Base-by-base conservation (phyloP, 2,329 filamentous ascomycete genomes). In the Lecanicillium sp. region DNA sequence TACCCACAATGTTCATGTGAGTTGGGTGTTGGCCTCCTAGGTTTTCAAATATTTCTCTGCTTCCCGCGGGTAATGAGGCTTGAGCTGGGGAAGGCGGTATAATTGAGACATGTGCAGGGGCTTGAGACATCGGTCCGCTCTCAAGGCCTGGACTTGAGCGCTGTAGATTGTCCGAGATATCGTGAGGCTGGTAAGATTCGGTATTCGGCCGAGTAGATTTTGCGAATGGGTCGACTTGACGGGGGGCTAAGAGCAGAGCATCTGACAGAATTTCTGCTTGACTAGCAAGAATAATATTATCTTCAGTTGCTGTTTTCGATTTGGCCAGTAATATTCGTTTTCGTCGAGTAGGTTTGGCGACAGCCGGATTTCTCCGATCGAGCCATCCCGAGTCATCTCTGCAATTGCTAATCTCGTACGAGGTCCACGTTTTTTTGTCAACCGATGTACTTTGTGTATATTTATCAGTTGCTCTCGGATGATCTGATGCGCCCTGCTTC, bases 1-100 rank as follows among this genome's bases (percentile, higher is more conserved):
- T 55, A 19, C 54, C 49, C 17, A 51, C 56, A 9, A 63, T 15
- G 5, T 38, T 14, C 11, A 32, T 24, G 19, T 38, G 39, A 15
- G 19, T 19, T 11, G 24, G 14, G 5, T 39, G 32, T 20, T 37
- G 37, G 5, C 11, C 24, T 10, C 26, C 20, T 9, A 8, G 29
- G 19, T 14, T 32, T 20, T 35, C 29, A 7, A 9, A 11, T 4
- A 12, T 15, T n/a, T 41, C 27, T 29, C 26, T 41, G 12, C n/a
- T n/a, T n/a, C n/a, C n/a, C n/a, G n/a, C n/a, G n/a, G n/a, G n/a
- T n/a, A n/a, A n/a, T n/a, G n/a, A n/a, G n/a, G n/a, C n/a, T n/a
- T n/a, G n/a, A n/a, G n/a, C n/a, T n/a, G n/a, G n/a, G n/a, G n/a
- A n/a, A n/a, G n/a, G n/a, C n/a, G n/a, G n/a, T n/a, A n/a, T n/a